These are phyloP conservation scores for Sphaerulina musiva DNA, from an alignment of 2,329 filamentous ascomycete genomes.

Conservation along the genomic window DNA sequence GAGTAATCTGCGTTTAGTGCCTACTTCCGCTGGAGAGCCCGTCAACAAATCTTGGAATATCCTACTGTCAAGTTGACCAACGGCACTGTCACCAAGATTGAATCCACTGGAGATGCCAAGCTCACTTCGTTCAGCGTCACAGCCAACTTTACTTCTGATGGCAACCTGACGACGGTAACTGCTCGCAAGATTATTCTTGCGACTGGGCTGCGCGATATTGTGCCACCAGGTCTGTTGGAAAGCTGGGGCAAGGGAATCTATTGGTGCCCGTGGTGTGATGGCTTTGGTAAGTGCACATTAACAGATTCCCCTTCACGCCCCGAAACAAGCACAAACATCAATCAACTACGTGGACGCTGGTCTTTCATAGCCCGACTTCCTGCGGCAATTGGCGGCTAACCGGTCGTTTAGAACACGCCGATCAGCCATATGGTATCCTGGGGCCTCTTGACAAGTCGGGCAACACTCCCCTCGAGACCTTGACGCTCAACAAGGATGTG, in stretches of 20 bases:
- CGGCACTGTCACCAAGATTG: constrained; percentile 10
- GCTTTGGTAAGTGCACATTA: constrained; percentile 6
- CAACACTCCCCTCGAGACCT: constrained; percentile 9
- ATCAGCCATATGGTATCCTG: constrained; percentile 12
- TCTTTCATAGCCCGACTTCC: too few species aligned
- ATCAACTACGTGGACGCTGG: too few species aligned
- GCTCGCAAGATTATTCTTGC: constrained; percentile 22
- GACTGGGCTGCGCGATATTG: constrained; percentile 20
- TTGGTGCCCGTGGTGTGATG: constrained; percentile 24
- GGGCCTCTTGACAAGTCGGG: constrained; percentile 7
- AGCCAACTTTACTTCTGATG: constrained; percentile 7
- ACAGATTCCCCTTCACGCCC: not conserved
- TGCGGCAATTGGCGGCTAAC: too few species aligned
- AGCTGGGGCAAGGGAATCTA: constrained; percentile 24
- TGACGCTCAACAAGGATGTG: constrained; percentile 11
- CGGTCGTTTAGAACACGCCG: constrained; percentile 2
- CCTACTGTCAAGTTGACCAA: constrained; percentile 10
- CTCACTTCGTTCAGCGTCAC: constrained; percentile 1
- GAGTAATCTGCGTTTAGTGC: not conserved
- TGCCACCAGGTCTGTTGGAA: constrained; percentile 21
- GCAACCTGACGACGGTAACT: constrained; percentile 8
- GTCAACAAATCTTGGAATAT: constrained; percentile 22
- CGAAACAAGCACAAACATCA: too few species aligned
- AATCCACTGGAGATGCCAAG: constrained; percentile 2
- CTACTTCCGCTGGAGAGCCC: constrained; percentile 17